Percentiles rank a stretch among this genome's conserved stretches.
These are phyloP conservation scores for Alternaria postmessia DNA, from an alignment of 2,329 filamentous ascomycete species.

Conservation along the genomic window DNA sequence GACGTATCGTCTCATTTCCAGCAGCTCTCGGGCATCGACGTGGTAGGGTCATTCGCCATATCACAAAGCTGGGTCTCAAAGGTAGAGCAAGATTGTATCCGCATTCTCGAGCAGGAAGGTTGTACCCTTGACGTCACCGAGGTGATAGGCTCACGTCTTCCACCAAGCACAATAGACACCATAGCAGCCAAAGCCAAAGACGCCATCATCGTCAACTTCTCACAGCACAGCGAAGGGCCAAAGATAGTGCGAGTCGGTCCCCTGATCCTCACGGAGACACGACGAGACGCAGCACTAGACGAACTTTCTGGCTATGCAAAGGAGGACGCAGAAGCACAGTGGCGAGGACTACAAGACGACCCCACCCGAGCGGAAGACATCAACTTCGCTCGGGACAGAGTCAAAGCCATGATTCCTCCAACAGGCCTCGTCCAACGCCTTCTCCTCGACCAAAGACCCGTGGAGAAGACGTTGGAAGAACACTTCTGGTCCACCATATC, in stretches of 20 bases:
- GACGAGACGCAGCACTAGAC: slow-evolving; percentile 15
- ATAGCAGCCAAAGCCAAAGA: slow-evolving; percentile 24
- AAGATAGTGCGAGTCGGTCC: slow-evolving; percentile 22
- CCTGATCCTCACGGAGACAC: slow-evolving; percentile 29
- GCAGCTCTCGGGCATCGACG: slow-evolving; percentile 15
- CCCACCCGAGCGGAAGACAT: slow-evolving; percentile 22
- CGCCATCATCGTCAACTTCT: slow-evolving; percentile 12
- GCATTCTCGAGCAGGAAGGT: slow-evolving; percentile 24
- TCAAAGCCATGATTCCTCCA: slow-evolving; percentile 18
- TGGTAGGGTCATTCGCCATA: slow-evolving; percentile 31
- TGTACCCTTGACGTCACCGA: slow-evolving; percentile 29
- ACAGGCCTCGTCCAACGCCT: slow-evolving; percentile 17
- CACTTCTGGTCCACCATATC: slow-evolving; percentile 37
- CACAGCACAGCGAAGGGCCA: neutral
- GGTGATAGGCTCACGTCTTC: slow-evolving; percentile 16
- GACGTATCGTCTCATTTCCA: slow-evolving; percentile 26
- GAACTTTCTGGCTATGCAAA: slow-evolving; percentile 27
- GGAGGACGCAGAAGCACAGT: slow-evolving; percentile 33
- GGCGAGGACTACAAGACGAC: slow-evolving; percentile 31
- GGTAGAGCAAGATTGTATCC: slow-evolving; percentile 21
- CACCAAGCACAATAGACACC: slow-evolving; percentile 16
- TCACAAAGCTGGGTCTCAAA: slow-evolving; percentile 35
- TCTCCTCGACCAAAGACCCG: slow-evolving; percentile 28
- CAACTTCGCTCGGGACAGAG: slow-evolving; percentile 33
- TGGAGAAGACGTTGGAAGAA: slow-evolving; percentile 32